These are phyloP conservation scores for Plantago coronopus DNA, from an alignment of 305 asterid species.

Conservation along the genomic window DNA sequence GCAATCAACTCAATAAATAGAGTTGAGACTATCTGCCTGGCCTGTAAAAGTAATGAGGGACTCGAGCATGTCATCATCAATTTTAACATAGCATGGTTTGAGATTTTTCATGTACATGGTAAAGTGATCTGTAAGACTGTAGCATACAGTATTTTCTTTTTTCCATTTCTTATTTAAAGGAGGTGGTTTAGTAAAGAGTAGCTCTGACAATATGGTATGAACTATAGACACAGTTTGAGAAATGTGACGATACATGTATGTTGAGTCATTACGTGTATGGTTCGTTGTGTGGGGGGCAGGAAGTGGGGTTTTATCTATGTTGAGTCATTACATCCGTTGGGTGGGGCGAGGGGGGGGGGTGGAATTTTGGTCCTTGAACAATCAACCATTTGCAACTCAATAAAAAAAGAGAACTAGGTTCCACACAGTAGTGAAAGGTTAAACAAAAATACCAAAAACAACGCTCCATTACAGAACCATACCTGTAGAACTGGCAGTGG, in stretches of 20 bases:
- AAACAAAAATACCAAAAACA: neutral
- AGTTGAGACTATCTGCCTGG: slow-evolving; percentile 6
- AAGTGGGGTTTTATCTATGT: too few species aligned
- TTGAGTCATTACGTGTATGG: neutral
- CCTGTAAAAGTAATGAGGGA: slow-evolving; percentile 1
- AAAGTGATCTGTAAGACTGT: neutral
- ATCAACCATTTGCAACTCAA: slow-evolving; percentile 6
- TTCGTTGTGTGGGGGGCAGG: too few species aligned
- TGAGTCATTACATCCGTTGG: neutral
- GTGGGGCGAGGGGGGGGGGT: too few species aligned
- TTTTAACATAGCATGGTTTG: neutral
- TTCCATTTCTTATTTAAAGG: neutral
- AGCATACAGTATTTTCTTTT: neutral
- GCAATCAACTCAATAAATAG: slow-evolving; percentile 8
- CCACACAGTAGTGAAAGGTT: slow-evolving; percentile 1
- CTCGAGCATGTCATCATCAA: slow-evolving; percentile 15
- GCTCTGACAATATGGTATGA: neutral
- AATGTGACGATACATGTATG: neutral
- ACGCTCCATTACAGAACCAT: slow-evolving; percentile 8
- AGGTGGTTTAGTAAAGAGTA: neutral
- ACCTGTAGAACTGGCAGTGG: slow-evolving; percentile 77
- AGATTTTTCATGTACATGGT: neutral
- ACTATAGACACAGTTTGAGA: neutral
- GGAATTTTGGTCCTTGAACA: neutral
- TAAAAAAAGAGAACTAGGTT: neutral